Conservation (phyloP, 345 rosid genomes). For the Murraya paniculata region DNA sequence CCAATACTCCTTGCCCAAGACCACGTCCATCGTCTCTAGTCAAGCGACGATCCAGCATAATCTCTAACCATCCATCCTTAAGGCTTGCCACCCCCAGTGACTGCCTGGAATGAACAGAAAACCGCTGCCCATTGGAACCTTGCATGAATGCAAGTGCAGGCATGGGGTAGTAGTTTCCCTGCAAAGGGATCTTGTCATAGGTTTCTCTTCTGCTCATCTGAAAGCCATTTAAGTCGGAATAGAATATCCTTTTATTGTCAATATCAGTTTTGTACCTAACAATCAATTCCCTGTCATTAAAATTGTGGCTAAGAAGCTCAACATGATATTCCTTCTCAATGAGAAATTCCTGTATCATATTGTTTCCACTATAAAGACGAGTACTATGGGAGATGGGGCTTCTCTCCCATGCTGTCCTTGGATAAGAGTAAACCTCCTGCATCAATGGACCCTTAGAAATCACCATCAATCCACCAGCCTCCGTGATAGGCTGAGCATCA, state of each 20-base stretch:
- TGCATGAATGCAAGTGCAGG: constrained; percentile 91
- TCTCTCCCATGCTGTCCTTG: constrained; percentile 62
- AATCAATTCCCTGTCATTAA: constrained; percentile 77
- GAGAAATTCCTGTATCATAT: constrained; percentile 51
- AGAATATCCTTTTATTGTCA: constrained; percentile 65
- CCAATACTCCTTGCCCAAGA: constrained; percentile 95
- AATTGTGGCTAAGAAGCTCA: constrained; percentile 67
- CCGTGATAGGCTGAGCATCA: constrained; percentile 61
- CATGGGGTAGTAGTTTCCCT: constrained; percentile 99
- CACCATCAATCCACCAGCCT: constrained; percentile 60
- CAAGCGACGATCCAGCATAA: constrained; percentile 92
- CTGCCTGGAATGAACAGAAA: constrained; percentile 90
- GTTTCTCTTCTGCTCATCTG: constrained; percentile 98
- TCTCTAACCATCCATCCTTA: constrained; percentile 87
- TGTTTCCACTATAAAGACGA: constrained; percentile 63
- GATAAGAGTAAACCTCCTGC: constrained; percentile 84
- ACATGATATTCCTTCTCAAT: constrained; percentile 95
- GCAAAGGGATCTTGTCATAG: constrained; percentile 91
- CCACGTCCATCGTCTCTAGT: constrained; percentile 93
- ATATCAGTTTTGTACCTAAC: constrained; percentile 78
- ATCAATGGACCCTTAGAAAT: constrained; percentile 71
- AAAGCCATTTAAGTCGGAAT: constrained; percentile 93
- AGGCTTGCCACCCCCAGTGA: constrained; percentile 81
- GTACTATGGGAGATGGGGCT: constrained; percentile 81
- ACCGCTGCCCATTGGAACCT: constrained; percentile 78